A percentile compares a stretch with the other conserved stretches of the same genome.
Conservation (phyloP, 306 rosid genomes). For the Dryas drummondii region DNA sequence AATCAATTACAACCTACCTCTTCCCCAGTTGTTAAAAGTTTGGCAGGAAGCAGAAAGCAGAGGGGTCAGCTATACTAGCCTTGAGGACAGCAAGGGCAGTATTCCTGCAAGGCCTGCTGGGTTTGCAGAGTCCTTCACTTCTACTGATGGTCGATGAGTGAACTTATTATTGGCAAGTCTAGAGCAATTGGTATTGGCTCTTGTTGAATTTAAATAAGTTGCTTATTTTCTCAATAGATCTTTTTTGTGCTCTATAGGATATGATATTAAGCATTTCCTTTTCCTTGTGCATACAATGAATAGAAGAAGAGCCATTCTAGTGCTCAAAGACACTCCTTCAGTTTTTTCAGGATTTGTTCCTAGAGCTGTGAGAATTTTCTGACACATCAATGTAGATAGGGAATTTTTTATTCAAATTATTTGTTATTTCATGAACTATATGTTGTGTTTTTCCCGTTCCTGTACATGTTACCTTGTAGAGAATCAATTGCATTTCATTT, state of each 20-base stretch:
- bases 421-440: neutral
- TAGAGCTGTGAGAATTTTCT: constrained; percentile 1
- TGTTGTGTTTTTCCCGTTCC: neutral
- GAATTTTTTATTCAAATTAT: neutral
- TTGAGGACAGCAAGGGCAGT: constrained; percentile 60
- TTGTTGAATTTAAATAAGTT: constrained; percentile 6
- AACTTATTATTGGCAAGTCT: neutral
- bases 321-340: neutral
- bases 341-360: neutral
- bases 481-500: neutral
- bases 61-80: constrained; percentile 40
- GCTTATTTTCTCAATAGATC: constrained; percentile 13
- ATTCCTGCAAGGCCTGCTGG: constrained; percentile 66
- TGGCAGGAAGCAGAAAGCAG: constrained; percentile 70
- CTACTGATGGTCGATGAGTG: constrained; percentile 60
- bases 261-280: neutral
- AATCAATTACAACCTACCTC: constrained; percentile 54
- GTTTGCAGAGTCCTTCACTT: constrained; percentile 72
- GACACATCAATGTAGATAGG: constrained; percentile 14
- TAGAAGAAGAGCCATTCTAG: neutral
- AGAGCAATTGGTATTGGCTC: neutral
- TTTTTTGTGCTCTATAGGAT: constrained; percentile 8
- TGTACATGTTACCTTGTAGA: neutral
- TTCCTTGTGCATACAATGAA: constrained; percentile 20
- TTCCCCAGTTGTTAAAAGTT: constrained; percentile 62